phyloP scores from a whole-genome alignment of 129 eudicot species.

The Helianthus annuus region HanXRQr2.0-SUNRISE NC_035446.2:129874767-129875266 shows the following conservation, averaged over 20 bases:
- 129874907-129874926: constrained; percentile 66
- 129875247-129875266: not conserved
- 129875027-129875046: constrained; percentile 67
- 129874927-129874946: not conserved
- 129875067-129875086: constrained; percentile 69
- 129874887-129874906: constrained; percentile 69
- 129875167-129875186: constrained; percentile 71
- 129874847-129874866: constrained; percentile 57
- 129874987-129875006: constrained; percentile 32
- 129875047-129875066: constrained; percentile 70
- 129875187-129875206: constrained; percentile 80
- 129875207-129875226: constrained; percentile 15
- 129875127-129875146: not conserved
- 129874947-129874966: not conserved
- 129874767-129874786: not conserved
- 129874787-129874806: constrained; percentile 5
- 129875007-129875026: constrained; percentile 73
- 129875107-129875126: not conserved
- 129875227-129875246: not conserved
- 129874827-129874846: constrained; percentile 40
- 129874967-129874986: not conserved
- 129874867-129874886: constrained; percentile 69
- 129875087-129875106: constrained; percentile 67
- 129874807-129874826: not conserved
- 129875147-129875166: not conserved